These are phyloP conservation scores for Leishmania tarentolae DNA, from an alignment of 208 protist genomes.

Conservation along the genomic window DNA sequence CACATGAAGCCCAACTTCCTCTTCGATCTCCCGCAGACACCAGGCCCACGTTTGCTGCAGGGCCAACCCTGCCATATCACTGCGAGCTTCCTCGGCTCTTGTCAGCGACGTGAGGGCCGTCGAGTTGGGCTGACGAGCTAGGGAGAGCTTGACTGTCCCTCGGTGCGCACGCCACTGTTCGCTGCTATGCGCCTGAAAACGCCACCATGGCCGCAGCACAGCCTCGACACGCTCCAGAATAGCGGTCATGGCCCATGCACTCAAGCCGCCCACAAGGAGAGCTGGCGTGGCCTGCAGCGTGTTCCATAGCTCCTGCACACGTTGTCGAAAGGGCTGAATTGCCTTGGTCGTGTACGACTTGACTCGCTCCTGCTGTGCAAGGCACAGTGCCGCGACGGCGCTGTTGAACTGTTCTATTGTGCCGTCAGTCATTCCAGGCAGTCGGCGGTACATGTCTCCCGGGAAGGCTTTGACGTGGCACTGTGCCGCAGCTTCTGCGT, in stretches of 20 bases:
- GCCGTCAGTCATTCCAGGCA: conserved; percentile 53
- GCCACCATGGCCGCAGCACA: conserved; percentile 56
- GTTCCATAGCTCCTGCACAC: conserved; percentile 68
- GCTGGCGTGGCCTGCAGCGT: conserved; percentile 50
- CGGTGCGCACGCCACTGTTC: conserved; percentile 49
- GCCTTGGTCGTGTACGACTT: conserved; percentile 52
- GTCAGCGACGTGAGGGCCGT: conserved; percentile 42
- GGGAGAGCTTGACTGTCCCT: conserved; percentile 58
- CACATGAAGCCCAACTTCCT: conserved; percentile 69
- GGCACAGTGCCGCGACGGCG: conserved; percentile 39
- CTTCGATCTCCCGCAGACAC: conserved; percentile 73
- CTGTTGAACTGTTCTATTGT: conserved; percentile 40
- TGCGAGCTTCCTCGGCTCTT: conserved; percentile 51
- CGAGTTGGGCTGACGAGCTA: conserved; percentile 51
- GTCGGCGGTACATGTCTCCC: conserved; percentile 44
- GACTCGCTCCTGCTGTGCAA: conserved; percentile 46
- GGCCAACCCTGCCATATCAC: conserved; percentile 30
- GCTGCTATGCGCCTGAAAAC: conserved; percentile 55
- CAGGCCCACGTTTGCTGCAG: conserved; percentile 62
- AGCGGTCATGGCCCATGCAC: conserved; percentile 40
- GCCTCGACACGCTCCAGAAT: conserved; percentile 53
- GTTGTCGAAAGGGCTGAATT: conserved; percentile 47
- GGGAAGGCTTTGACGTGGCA: conserved; percentile 51
- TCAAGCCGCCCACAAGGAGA: conserved; percentile 48
- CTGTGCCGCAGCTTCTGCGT: conserved; percentile 33